Percentiles rank a stretch among this genome's conserved stretches.
These are phyloP conservation scores for Diaporthe caulivora DNA, from an alignment of 2,329 filamentous ascomycete species.

Conservation along the genomic window DNA sequence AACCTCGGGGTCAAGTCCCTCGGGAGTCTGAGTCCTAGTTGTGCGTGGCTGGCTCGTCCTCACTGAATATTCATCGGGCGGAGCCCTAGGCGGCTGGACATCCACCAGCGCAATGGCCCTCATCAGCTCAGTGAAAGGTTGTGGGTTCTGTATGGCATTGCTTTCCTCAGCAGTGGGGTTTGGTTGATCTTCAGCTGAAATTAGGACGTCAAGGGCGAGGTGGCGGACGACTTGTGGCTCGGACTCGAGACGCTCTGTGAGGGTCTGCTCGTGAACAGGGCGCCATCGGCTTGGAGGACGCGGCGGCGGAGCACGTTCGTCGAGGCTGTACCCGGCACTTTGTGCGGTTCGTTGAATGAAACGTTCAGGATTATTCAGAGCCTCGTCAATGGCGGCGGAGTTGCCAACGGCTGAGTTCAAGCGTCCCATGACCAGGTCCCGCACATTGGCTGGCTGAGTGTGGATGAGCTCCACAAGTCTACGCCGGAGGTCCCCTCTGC, in stretches of 20 bases:
- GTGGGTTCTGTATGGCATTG: background rate
- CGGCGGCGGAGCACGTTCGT: no score
- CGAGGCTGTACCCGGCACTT: background rate
- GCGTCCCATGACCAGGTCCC: background rate
- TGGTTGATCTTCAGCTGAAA: background rate
- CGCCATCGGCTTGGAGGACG: no score
- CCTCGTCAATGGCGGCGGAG: background rate
- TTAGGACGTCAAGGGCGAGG: background rate
- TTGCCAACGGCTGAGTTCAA: background rate
- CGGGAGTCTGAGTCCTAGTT: background rate
- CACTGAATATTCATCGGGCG: no score
- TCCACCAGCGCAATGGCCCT: background rate
- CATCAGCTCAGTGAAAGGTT: background rate
- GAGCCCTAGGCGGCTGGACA: background rate
- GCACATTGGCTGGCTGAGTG: background rate
- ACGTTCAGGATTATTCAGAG: background rate
- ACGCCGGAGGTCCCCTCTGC: background rate
- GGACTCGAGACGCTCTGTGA: background rate
- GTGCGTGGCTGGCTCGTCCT: no score
- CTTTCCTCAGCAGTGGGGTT: background rate
- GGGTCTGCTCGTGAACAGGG: background rate
- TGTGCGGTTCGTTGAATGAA: background rate
- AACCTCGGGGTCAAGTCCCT: background rate
- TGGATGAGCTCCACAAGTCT: background rate
- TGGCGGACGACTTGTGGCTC: background rate